These are phyloP conservation scores for Isabelozyma heimii DNA, from an alignment of 805 yeast genomes.

Conservation along the genomic window DNA sequence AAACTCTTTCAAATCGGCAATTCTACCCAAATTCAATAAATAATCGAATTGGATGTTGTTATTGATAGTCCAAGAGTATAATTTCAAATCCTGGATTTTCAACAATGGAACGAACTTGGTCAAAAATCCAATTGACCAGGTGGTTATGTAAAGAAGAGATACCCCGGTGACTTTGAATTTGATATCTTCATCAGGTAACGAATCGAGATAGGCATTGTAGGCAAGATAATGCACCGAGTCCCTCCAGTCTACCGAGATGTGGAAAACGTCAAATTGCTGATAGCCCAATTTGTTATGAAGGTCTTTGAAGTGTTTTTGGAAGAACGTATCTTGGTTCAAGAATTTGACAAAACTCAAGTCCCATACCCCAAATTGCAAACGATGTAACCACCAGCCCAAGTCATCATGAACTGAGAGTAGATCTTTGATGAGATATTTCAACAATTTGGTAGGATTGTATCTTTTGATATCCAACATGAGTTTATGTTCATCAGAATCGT, in stretches of 20 bases:
- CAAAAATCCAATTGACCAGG: constrained; percentile 36
- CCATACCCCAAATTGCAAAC: constrained; percentile 42
- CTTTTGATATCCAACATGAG: constrained; percentile 41
- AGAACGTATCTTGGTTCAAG: constrained; percentile 37
- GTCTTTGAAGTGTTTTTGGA: constrained; percentile 20
- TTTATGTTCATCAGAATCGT: constrained; percentile 13
- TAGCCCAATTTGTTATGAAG: constrained; percentile 13
- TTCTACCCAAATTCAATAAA: constrained; percentile 22
- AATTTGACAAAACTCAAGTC: constrained; percentile 34
- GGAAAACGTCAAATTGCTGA: constrained; percentile 29
- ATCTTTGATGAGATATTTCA: constrained; percentile 27
- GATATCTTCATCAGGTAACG: constrained; percentile 11
- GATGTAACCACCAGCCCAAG: constrained; percentile 36
- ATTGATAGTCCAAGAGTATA: constrained; percentile 42
- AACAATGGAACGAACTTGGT: constrained; percentile 35
- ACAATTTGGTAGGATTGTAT: constrained; percentile 33
- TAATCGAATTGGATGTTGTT: constrained; percentile 32
- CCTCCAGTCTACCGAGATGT: constrained; percentile 35
- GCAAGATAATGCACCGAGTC: constrained; percentile 29
- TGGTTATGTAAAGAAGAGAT: constrained; percentile 33
- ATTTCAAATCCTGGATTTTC: constrained; percentile 25
- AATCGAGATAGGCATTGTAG: constrained; percentile 34
- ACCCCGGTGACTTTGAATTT: constrained; percentile 32
- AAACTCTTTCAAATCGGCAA: constrained; percentile 23
- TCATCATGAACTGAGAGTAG: constrained; percentile 25